phyloP scores from a whole-genome alignment of 345 rosid genomes.

The Camelina neglecta region DNA sequence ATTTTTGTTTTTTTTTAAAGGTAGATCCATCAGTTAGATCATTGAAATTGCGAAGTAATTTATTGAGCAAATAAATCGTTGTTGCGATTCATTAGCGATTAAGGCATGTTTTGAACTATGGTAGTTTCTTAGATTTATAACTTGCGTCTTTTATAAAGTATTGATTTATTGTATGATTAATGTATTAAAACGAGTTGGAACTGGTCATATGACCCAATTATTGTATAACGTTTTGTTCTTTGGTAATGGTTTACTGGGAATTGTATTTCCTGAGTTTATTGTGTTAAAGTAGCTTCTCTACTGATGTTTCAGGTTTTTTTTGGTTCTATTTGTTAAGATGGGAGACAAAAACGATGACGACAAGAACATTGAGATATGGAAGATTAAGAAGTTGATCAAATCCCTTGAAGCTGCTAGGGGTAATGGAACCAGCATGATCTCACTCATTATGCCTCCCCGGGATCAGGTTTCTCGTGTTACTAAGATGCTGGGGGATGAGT shows the following conservation, averaged over 20 bases:
- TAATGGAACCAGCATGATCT: constrained; percentile 1
- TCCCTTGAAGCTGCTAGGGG: constrained; percentile 7
- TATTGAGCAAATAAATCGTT: not conserved
- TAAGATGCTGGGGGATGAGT: constrained; percentile 1
- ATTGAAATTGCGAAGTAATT: not conserved
- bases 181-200: not conserved
- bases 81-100: not conserved
- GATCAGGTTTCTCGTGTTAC: constrained; percentile 9
- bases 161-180: not conserved
- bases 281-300: not conserved
- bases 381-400: constrained; percentile 7
- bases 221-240: not conserved
- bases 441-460: not conserved
- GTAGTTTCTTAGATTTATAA: not conserved
- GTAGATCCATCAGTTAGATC: not conserved
- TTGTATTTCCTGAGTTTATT: too few species aligned
- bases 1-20: not conserved
- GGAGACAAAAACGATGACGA: constrained; percentile 3
- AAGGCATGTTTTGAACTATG: not conserved
- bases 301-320: not conserved
- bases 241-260: not conserved
- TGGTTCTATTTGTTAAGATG: not conserved
- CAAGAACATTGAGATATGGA: constrained; percentile 12
- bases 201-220: not conserved
- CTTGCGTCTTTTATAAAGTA: not conserved